Conservation (phyloP, 2,329 filamentous ascomycete genomes). For the Apiospora marii region DNA sequence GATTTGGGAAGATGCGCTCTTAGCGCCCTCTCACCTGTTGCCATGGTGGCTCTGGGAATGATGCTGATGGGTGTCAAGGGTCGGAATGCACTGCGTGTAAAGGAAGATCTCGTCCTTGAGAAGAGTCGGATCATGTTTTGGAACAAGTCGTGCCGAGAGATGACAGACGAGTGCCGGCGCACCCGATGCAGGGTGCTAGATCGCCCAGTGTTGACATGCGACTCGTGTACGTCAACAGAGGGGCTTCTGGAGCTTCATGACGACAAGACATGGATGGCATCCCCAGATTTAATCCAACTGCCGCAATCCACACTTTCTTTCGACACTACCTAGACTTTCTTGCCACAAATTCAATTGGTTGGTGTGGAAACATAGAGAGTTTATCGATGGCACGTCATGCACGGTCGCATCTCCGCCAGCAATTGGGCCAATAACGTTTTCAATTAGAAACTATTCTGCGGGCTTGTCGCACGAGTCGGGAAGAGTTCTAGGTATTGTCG, state of each 20-base stretch:
- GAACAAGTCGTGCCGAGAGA: background rate
- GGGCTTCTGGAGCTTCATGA: conserved; percentile 14
- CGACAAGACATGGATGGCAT: background rate
- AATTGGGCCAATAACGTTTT: background rate
- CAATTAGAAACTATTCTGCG: background rate
- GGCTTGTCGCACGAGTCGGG: background rate
- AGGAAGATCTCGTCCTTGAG: background rate
- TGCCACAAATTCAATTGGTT: background rate
- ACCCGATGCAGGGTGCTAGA: background rate
- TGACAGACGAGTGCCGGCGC: background rate
- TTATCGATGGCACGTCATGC: background rate
- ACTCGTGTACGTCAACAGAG: background rate
- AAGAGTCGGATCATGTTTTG: conserved; percentile 16
- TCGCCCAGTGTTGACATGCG: background rate
- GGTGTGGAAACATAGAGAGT: background rate
- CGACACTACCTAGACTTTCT: background rate
- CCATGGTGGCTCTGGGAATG: conserved; percentile 24
- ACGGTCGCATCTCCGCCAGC: background rate
- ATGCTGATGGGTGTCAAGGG: background rate
- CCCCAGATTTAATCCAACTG: background rate
- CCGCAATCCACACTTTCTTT: background rate
- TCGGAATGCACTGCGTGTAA: conserved; percentile 24
- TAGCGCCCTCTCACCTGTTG: conserved; percentile 7
- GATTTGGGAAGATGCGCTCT: background rate
- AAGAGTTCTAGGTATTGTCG: background rate